Evolutionary conservation across 2,329 filamentous ascomycete species (phyloP).

Genomic region (Periglandula ipomoeae): DNA sequence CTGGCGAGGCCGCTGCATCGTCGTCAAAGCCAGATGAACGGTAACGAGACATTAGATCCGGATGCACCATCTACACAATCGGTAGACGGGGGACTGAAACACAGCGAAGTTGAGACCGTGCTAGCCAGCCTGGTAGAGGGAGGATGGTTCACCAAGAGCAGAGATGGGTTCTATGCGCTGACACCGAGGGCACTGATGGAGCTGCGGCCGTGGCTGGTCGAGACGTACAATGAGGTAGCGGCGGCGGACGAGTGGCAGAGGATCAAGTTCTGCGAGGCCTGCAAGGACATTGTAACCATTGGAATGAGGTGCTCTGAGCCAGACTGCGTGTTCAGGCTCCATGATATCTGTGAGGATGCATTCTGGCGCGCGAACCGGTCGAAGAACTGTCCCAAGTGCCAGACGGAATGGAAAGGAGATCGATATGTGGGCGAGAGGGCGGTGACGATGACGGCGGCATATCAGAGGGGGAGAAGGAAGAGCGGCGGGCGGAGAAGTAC

Average conservation of each 20-base stretch:
- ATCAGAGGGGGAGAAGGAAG: slow-evolving; percentile 32
- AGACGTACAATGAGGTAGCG: slow-evolving; percentile 75
- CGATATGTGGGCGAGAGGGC: slow-evolving; percentile 48
- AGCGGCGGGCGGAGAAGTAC: slow-evolving; percentile 22
- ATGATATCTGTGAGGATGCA: slow-evolving; percentile 65
- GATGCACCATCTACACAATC: slow-evolving; percentile 11
- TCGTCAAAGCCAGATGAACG: slow-evolving; percentile 21
- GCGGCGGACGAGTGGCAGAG: slow-evolving; percentile 54
- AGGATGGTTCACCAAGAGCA: slow-evolving; percentile 76
- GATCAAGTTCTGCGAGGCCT: slow-evolving; percentile 82
- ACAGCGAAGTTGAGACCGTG: slow-evolving; percentile 67
- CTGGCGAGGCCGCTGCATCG: slow-evolving; percentile 44
- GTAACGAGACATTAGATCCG: slow-evolving; percentile 25
- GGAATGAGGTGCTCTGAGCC: slow-evolving; percentile 66
- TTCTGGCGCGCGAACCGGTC: slow-evolving; percentile 60
- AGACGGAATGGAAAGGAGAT: slow-evolving; percentile 37
- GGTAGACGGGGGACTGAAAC: slow-evolving; percentile 53
- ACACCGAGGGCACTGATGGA: slow-evolving; percentile 76
- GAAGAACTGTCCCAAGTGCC: slow-evolving; percentile 56
- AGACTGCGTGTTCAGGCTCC: slow-evolving; percentile 61
- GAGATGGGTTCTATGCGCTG: slow-evolving; percentile 63
- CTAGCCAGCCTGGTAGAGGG: slow-evolving; percentile 63
- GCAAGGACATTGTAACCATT: slow-evolving; percentile 79
- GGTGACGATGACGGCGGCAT: slow-evolving; percentile 44
- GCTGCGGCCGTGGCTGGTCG: slow-evolving; percentile 72